Percentiles rank a stretch among this genome's conserved stretches.
Evolutionary conservation across 2,329 filamentous ascomycete species (phyloP).

Genomic region (Neonectria hederae): DNA sequence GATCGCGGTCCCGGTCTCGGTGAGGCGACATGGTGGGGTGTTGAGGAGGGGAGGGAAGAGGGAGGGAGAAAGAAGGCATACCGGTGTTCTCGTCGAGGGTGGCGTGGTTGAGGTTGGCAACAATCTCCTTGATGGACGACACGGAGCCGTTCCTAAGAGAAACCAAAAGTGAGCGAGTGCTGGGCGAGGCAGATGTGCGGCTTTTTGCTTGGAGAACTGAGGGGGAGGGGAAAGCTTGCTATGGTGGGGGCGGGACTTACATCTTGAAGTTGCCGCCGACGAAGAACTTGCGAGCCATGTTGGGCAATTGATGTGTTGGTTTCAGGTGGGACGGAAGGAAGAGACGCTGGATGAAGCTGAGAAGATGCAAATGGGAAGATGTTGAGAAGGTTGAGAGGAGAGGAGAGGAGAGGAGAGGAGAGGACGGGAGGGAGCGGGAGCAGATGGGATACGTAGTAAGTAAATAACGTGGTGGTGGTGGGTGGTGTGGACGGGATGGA

Average conservation of each 20-base stretch:
- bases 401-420: background rate
- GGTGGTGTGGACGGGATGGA: background rate
- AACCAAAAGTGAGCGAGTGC: conserved; percentile 22
- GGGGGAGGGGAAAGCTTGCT: conserved; percentile 29
- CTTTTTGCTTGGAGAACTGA: conserved; percentile 39
- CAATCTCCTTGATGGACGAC: conserved; percentile 89
- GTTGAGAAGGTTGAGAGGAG: background rate
- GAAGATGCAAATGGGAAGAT: background rate
- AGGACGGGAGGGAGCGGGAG: background rate
- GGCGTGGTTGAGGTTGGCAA: conserved; percentile 87
- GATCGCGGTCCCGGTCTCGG: conserved; percentile 17
- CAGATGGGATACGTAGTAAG: background rate
- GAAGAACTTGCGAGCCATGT: conserved; percentile 95
- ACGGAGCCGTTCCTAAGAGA: conserved; percentile 86
- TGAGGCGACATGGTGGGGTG: conserved; percentile 13
- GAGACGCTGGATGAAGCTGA: background rate
- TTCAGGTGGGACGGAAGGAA: conserved; percentile 7
- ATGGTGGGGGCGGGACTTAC: conserved; percentile 60
- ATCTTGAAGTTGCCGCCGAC: conserved; percentile 99
- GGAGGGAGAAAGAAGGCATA: conserved; percentile 53
- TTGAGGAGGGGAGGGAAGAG: background rate
- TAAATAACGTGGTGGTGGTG: conserved; percentile 4
- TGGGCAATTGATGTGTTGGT: conserved; percentile 54
- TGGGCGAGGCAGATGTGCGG: conserved; percentile 36
- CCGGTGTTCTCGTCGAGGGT: conserved; percentile 79